Conservation (phyloP, 345 rosid species). For the Bruguiera gymnorhiza region DNA sequence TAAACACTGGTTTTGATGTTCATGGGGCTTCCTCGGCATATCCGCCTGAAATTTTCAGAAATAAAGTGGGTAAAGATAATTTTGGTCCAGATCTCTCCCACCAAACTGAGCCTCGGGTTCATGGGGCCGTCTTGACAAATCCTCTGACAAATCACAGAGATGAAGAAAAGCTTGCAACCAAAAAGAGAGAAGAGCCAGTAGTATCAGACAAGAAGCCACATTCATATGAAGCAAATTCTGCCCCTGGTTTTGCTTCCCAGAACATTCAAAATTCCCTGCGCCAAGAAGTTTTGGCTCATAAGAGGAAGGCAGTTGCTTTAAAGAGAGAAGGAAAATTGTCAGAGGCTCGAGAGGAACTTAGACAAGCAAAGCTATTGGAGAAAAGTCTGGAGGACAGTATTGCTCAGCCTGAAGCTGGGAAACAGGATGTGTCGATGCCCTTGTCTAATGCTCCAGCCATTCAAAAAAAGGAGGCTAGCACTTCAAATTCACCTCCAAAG, state of each 20-base stretch:
- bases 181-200: slow-evolving; percentile 18
- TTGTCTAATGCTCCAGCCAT: slow-evolving; percentile 26
- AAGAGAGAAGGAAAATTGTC: slow-evolving; percentile 77
- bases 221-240: slow-evolving; percentile 24
- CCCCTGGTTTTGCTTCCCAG: slow-evolving; percentile 30
- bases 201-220: slow-evolving; percentile 21
- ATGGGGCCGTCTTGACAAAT: neutral
- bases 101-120: neutral
- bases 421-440: slow-evolving; percentile 17
- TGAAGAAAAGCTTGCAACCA: slow-evolving; percentile 6
- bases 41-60: slow-evolving; percentile 12
- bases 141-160: neutral
- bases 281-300: slow-evolving; percentile 62
- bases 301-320: slow-evolving; percentile 73
- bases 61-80: slow-evolving; percentile 1
- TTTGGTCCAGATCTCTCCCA: neutral
- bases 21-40: slow-evolving; percentile 11
- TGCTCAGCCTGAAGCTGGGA: slow-evolving; percentile 26
- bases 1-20: slow-evolving; percentile 20
- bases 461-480: slow-evolving; percentile 39
- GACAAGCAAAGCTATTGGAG: slow-evolving; percentile 74
- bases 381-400: slow-evolving; percentile 44
- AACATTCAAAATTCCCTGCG: slow-evolving; percentile 37
- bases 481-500: slow-evolving; percentile 47
- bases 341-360: slow-evolving; percentile 81